Evolutionary conservation across 345 rosid genomes (phyloP), one percentile per base, ranked within the genome.

Genomic region (rapeseed (Brassica napus)): DNA sequence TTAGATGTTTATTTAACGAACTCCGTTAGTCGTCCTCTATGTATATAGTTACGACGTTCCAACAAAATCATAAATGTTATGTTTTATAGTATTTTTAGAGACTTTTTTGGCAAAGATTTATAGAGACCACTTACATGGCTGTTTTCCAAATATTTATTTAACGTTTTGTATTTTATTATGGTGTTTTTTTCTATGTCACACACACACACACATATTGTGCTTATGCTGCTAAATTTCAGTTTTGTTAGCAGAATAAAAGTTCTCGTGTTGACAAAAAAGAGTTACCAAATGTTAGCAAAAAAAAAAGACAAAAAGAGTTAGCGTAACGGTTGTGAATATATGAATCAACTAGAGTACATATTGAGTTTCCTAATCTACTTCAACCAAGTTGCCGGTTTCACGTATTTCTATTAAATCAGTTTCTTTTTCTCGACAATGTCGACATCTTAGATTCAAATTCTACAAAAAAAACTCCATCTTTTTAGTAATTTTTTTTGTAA

Each of bases 291-390:
- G 18, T 18, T 18, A 18, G 18, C 18, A 18, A 18, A 18, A 18
- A 18, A 18, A 18, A 18, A 18, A 18, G 18, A 18, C 18, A 23
- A 72, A 35, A 11, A 2, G 26, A 7, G n/a, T 24, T n/a, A 73
- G 59, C 18, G 59, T 62, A 15, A 73, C 31, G 3, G 31, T 58
- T 58, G 4, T 30, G 34, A 44, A 73, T 16, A 65, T 59, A 59
- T 35, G 35, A 71, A 71, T 23, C 49, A 57, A 37, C 23, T 58
- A 58, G 30, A 9, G 6, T 58, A 57, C 18, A 39, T 60, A 58
- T 37, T 23, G 65, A 58, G 66, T 71, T 34, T 58, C 65, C 65
- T 35, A 70, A 30, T 57, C 65, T 6, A 37, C 57, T 37, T 58
- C 66, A 70, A 32, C 31, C 16, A 23, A 8, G 57, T 16, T 73